Percentiles rank a stretch among this genome's conserved stretches.
Evolutionary conservation across 2,329 filamentous ascomycete genomes (phyloP).

Genomic region (Trichoderma atrobrunneum): DNA sequence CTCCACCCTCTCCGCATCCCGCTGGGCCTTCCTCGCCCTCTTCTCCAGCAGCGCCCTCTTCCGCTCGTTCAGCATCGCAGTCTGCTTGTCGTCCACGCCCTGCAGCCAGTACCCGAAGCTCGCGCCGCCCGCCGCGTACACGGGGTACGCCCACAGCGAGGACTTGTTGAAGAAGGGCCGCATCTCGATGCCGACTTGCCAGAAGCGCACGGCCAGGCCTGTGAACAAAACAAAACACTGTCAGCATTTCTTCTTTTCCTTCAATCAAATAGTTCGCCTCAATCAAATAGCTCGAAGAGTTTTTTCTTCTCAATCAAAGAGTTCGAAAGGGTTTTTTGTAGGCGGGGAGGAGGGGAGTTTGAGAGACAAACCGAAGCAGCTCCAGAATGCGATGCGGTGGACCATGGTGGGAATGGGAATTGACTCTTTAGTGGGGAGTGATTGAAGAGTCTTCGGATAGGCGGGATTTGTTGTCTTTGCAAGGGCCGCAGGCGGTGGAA

Average conservation of each 20-base stretch:
- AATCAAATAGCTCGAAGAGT: too few relatives aligned
- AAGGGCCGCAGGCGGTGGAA: constrained; percentile 14
- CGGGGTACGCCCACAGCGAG: constrained; percentile 86
- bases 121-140: constrained; percentile 80
- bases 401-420: constrained; percentile 48
- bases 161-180: constrained; percentile 84
- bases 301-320: too few relatives aligned
- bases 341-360: neutral
- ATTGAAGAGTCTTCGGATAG: too few relatives aligned
- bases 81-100: constrained; percentile 81
- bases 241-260: neutral
- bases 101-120: constrained; percentile 97
- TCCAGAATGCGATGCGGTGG: constrained; percentile 73
- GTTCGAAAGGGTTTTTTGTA: neutral
- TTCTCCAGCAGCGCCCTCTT: constrained; percentile 84
- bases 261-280: too few relatives aligned
- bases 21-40: constrained; percentile 63
- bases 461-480: neutral
- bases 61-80: constrained; percentile 71
- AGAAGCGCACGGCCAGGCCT: constrained; percentile 90
- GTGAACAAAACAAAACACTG: neutral
- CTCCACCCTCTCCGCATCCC: constrained; percentile 31
- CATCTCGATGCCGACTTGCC: constrained; percentile 99
- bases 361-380: constrained; percentile 76
- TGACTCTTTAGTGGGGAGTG: neutral